Evolutionary conservation across 768 basidiomycete species (phyloP).

Genomic region (Hirschioporus abietinus): DNA sequence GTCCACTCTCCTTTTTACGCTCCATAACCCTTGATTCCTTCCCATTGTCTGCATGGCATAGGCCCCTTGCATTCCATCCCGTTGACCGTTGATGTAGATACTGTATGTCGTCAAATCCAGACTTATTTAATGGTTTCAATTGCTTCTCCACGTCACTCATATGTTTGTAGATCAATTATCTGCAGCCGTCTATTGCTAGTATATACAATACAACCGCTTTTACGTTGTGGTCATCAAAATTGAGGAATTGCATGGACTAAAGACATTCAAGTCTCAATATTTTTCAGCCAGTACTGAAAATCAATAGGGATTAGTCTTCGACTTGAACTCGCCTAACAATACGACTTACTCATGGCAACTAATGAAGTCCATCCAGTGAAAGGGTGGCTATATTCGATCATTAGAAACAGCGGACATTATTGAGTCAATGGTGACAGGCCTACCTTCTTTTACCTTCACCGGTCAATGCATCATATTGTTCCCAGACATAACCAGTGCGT

Average conservation of each 20-base stretch:
- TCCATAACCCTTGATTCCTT: not conserved
- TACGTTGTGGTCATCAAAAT: not conserved
- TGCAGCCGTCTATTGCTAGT: not conserved
- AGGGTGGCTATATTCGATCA: slow-evolving; percentile 58
- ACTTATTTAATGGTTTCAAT: not conserved
- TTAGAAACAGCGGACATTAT: slow-evolving; percentile 10
- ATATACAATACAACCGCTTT: not conserved
- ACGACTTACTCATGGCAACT: slow-evolving; percentile 73
- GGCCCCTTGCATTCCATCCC: not conserved
- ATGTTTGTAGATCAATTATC: not conserved
- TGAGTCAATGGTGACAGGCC: slow-evolving; percentile 16
- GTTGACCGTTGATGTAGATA: slow-evolving; percentile 1
- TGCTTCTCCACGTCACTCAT: not conserved
- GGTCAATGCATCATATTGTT: slow-evolving; percentile 84
- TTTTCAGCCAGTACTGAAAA: slow-evolving; percentile 61
- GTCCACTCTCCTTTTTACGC: not conserved
- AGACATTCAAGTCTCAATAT: slow-evolving; percentile 33
- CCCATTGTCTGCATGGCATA: not conserved
- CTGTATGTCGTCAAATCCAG: not conserved
- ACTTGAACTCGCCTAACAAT: slow-evolving; percentile 1
- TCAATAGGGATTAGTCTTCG: slow-evolving; percentile 11
- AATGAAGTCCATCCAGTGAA: slow-evolving; percentile 98
- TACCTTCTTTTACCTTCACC: slow-evolving; percentile 86
- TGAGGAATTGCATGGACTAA: not conserved
- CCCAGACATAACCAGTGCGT: slow-evolving; percentile 94